Base-by-base conservation (phyloP, 768 basidiomycete genomes). In the Lanmaoa pseudosensibilis region DNA sequence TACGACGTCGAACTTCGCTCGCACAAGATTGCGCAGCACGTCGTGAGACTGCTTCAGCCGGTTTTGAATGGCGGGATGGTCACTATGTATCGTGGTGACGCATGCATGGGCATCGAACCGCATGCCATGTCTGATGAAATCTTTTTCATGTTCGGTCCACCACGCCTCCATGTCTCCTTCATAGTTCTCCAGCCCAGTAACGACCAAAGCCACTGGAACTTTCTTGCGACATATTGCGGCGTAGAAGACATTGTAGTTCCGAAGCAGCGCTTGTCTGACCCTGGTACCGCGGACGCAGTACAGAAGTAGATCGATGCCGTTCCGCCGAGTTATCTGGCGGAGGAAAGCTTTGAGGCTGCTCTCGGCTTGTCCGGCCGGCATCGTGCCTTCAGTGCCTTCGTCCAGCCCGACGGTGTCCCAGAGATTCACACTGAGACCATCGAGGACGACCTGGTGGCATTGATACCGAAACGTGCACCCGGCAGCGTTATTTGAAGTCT, bases 51-150 rank as follows among this genome's bases (percentile, higher is more conserved):
- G 59, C 40, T 46, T 34, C 25, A 59, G 38, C 25, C 67, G 56
- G 23, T 10, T 7, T 52, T 69, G 66, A 46, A 69, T 63, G 30
- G 64, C 64, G 21, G 66, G 58, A 45, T 69, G 56, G 45, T 69
- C 58, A 46, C 61, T 69, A 19, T 11, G 59, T n/a, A 62, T 62
- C 4, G 76, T 72, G 16, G 77, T 78, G 49, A 79, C 66, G 50
- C 79, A 80, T 10, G 74, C 78, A 21, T 75, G 70, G 2, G 70
- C 76, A 33, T 69, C 61, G 19, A 77, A 77, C 10, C 56, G 46
- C 66, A 79, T 78, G 13, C 66, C 66, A 38, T 73, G 63, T 27
- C 50, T 54, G 18, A 59, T 59, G 51, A 79, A 70, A 13, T 56
- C 55, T 33, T 59, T 54, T 56, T 74, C 63, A 40, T 78, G 74